Evolutionary conservation across 345 rosid species (phyloP), one percentile per base, ranked within the genome.

Genomic region (Acer yangbiense): DNA sequence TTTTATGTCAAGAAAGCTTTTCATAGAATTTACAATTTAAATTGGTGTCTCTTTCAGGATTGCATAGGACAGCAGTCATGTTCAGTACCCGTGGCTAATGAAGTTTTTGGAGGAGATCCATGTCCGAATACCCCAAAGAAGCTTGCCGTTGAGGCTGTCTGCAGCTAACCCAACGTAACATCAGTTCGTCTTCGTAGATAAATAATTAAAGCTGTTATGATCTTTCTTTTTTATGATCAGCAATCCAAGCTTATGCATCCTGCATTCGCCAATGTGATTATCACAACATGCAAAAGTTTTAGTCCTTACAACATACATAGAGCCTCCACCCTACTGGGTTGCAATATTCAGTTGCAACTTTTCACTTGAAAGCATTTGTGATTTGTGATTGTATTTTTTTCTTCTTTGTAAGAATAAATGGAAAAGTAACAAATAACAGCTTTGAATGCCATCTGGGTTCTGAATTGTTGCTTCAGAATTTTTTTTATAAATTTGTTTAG

Each of bases 61-160:
- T 90, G 94, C 58, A 65, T 90, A 7, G 88, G 91, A 65, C 83
- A 82, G 83, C 88, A 87, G 65, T 76, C 76, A 14, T 90, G 92
- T 80, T 78, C 89, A 2, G 89, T 90, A 46, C 61, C 89, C 0
- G 89, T 89, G 44, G 86, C 85, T 67, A 78, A 90, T 4, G 81
- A 80, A 78, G 89, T 89, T 69, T 91, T 87, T 67, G 91, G 90
- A 69, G 94, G 92, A 39, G 89, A 91, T 84, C 94, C 94, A 9
- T 90, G 94, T 68, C 92, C 86, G 1, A 68, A 46, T 10, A 79
- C 76, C 68, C n/a, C 50, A 71, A 90, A 90, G 83, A 90, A 90
- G 81, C 90, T 90, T n/a, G 84, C 90, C 0, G 92, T 87, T 35
- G 92, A 90, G 83, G 92, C 88, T 29, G 43, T 83, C 63, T 87